A percentile compares a stretch with the other conserved stretches of the same genome.
These are phyloP conservation scores for Jatropha curcas DNA, from an alignment of 345 rosid genomes.

Conservation along the genomic window DNA sequence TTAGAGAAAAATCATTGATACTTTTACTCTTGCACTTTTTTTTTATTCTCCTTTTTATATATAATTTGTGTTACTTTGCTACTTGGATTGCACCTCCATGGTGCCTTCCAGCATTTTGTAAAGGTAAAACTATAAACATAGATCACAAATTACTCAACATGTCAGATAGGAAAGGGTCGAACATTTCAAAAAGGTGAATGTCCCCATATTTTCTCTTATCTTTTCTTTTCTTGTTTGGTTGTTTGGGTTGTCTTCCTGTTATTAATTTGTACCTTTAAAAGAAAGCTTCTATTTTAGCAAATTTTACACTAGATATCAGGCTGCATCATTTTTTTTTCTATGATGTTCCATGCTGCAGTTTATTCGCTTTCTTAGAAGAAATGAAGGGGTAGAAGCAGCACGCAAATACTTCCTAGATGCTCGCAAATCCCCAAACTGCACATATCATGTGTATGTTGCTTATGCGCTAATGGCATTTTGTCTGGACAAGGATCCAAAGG, in stretches of 20 bases:
- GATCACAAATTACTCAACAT: background rate
- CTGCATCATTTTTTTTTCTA: conserved; percentile 14
- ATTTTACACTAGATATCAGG: background rate
- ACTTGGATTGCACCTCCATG: background rate
- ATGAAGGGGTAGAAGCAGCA: conserved; percentile 93
- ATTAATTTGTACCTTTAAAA: background rate
- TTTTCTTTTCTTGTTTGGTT: background rate
- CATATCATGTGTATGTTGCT: conserved; percentile 91
- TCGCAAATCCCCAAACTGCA: conserved; percentile 76
- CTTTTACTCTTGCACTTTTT: background rate
- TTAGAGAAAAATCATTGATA: no score
- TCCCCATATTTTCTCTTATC: background rate
- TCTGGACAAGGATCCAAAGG: conserved; percentile 94
- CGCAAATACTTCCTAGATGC: conserved; percentile 92
- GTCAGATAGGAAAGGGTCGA: background rate
- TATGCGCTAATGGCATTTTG: conserved; percentile 89
- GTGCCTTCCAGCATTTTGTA: background rate
- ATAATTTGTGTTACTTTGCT: background rate
- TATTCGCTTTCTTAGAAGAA: conserved; percentile 83
- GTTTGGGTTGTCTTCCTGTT: background rate
- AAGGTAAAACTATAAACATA: background rate
- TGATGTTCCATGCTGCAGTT: conserved; percentile 48
- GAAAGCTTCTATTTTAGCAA: background rate
- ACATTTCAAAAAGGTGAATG: background rate
- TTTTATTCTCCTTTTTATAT: background rate